Conservation (phyloP, 2,329 filamentous ascomycete genomes). For the Didymella keratinophila region DNA sequence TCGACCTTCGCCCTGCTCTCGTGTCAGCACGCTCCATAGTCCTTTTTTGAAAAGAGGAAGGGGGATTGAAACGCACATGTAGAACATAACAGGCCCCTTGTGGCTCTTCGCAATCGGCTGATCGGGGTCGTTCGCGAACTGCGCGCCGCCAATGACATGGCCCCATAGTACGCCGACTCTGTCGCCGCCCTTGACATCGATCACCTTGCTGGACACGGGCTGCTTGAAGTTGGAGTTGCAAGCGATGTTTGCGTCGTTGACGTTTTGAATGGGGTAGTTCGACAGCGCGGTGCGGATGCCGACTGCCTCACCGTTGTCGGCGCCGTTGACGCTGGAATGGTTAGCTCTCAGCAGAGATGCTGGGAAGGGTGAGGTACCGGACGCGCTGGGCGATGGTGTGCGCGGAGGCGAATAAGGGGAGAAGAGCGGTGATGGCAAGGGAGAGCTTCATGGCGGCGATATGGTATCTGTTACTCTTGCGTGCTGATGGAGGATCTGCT, state of each 20-base stretch:
- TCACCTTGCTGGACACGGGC: slow-evolving; percentile 51
- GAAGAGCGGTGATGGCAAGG: slow-evolving; percentile 33
- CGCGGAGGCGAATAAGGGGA: slow-evolving; percentile 47
- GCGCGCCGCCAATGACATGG: slow-evolving; percentile 63
- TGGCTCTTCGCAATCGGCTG: slow-evolving; percentile 60
- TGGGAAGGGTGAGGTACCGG: slow-evolving; percentile 8
- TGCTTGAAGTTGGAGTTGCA: slow-evolving; percentile 56
- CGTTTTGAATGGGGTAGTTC: slow-evolving; percentile 61
- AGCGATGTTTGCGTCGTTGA: slow-evolving; percentile 56
- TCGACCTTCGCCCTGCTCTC: slow-evolving; percentile 50
- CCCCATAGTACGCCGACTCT: slow-evolving; percentile 62
- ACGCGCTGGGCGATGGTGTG: slow-evolving; percentile 59
- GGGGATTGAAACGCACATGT: slow-evolving; percentile 43
- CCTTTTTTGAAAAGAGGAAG: no score
- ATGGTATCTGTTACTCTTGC: neutral
- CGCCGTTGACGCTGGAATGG: slow-evolving; percentile 34
- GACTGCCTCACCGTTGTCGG: slow-evolving; percentile 59
- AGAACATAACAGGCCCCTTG: slow-evolving; percentile 55
- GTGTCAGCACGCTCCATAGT: no score
- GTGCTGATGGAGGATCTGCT: neutral
- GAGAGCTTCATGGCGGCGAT: slow-evolving; percentile 42
- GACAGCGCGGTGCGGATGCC: slow-evolving; percentile 59
- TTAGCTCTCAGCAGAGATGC: neutral
- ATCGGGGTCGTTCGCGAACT: slow-evolving; percentile 56
- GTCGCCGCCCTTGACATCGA: slow-evolving; percentile 61